A percentile compares a stretch with the other conserved stretches of the same genome.
These are phyloP conservation scores for Saccharata proteae DNA, from an alignment of 2,329 filamentous ascomycete species.

Conservation along the genomic window DNA sequence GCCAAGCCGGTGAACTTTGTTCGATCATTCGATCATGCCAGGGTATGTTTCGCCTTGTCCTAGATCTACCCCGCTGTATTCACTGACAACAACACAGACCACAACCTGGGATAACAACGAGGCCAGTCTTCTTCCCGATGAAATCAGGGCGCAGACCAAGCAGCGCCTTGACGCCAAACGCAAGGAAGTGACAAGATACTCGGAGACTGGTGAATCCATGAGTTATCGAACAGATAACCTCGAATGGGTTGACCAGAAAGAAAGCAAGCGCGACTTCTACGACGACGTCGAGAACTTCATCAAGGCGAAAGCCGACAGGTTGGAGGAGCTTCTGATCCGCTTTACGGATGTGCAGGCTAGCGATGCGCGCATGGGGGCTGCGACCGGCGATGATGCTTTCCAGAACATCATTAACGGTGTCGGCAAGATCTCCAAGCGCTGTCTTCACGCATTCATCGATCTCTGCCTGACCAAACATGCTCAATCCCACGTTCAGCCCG, in stretches of 20 bases:
- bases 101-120: constrained; percentile 72
- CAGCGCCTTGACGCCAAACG: constrained; percentile 57
- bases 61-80: too few species aligned
- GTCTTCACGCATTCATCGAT: constrained; percentile 63
- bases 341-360: constrained; percentile 34
- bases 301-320: constrained; percentile 45
- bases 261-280: constrained; percentile 73
- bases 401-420: constrained; percentile 45
- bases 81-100: too few species aligned
- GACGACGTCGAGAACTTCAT: constrained; percentile 66
- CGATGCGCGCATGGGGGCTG: constrained; percentile 1
- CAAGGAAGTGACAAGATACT: constrained; percentile 38
- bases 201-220: constrained; percentile 19
- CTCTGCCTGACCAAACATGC: constrained; percentile 84
- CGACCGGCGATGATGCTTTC: constrained; percentile 4
- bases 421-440: constrained; percentile 68
- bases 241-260: constrained; percentile 40
- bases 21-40: constrained; percentile 73
- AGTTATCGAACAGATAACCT: constrained; percentile 33
- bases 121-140: constrained; percentile 56
- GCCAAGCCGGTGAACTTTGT: constrained; percentile 87
- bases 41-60: too few species aligned
- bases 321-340: constrained; percentile 5
- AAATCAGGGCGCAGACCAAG: constrained; percentile 59
- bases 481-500: constrained; percentile 82